A percentile compares a stretch with the other conserved stretches of the same genome.
phyloP scores from a whole-genome alignment of 768 basidiomycete genomes.

The Phylloporus arenicola region DNA sequence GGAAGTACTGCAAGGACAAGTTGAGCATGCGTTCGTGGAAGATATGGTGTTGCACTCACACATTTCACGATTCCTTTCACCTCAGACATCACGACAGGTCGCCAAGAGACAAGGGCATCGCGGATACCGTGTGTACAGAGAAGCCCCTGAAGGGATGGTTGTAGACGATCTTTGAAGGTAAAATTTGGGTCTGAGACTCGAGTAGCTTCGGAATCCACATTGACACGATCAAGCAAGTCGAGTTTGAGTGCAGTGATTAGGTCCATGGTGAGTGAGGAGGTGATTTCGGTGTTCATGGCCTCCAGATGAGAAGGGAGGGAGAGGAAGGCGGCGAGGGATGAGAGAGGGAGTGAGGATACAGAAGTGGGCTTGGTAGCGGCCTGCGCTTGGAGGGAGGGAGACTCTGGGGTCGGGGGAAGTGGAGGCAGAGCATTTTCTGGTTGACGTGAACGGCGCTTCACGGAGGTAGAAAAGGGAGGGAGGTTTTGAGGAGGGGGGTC shows the following conservation, averaged over 20 bases:
- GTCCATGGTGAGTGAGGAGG: slow-evolving; percentile 70
- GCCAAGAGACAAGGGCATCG: slow-evolving; percentile 64
- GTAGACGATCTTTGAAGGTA: slow-evolving; percentile 56
- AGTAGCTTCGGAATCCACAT: slow-evolving; percentile 14
- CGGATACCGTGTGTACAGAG: slow-evolving; percentile 65
- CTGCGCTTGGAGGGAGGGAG: slow-evolving; percentile 10
- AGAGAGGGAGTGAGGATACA: slow-evolving; percentile 48
- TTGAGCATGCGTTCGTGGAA: neutral
- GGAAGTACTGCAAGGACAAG: slow-evolving; percentile 45
- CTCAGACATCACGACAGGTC: slow-evolving; percentile 60
- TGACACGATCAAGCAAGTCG: slow-evolving; percentile 57
- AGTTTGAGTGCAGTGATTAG: slow-evolving; percentile 63
- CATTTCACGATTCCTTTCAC: slow-evolving; percentile 52
- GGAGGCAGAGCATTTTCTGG: slow-evolving; percentile 22
- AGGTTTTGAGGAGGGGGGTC: slow-evolving; percentile 16
- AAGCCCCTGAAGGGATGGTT: slow-evolving; percentile 74
- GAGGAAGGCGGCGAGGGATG: slow-evolving; percentile 66
- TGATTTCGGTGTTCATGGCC: slow-evolving; percentile 69
- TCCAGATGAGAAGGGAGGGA: slow-evolving; percentile 70
- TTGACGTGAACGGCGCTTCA: slow-evolving; percentile 6
- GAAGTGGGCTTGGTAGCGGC: slow-evolving; percentile 23
- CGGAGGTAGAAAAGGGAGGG: slow-evolving; percentile 1
- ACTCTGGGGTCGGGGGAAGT: slow-evolving; percentile 36
- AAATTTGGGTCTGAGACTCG: slow-evolving; percentile 30
- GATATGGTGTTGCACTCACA: slow-evolving; percentile 38